phyloP scores from a whole-genome alignment of 2,329 filamentous ascomycete species.

The Pseudopithomyces chartarum region DNA sequence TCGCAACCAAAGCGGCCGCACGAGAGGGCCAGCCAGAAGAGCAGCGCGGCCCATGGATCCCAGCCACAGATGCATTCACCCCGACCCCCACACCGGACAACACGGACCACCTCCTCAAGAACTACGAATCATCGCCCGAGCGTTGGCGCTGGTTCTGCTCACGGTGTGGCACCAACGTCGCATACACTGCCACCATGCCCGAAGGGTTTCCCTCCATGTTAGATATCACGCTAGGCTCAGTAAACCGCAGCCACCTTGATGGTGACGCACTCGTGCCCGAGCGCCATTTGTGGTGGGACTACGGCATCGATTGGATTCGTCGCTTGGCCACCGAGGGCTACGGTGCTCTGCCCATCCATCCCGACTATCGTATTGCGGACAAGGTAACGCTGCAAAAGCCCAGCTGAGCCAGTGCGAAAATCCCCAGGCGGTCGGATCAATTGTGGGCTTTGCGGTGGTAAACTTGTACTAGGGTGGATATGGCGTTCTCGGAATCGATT shows the following conservation, averaged over 20 bases:
- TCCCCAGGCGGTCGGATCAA: not conserved
- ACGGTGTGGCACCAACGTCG: conserved; percentile 10
- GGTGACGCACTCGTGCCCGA: conserved; percentile 5
- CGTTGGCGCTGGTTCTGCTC: conserved; percentile 9
- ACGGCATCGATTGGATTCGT: conserved; percentile 10
- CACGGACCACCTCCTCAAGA: conserved; percentile 6
- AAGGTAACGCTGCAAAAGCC: not conserved
- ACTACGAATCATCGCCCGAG: conserved; percentile 6
- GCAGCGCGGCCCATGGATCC: not conserved
- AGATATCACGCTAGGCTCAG: conserved; percentile 8
- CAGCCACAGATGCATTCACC: conserved; percentile 1
- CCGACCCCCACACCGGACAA: not conserved
- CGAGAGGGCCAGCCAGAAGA: not conserved
- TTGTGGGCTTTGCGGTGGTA: not conserved
- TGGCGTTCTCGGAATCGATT: not conserved
- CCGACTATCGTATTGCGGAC: conserved; percentile 8
- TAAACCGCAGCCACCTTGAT: conserved; percentile 3
- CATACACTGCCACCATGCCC: conserved; percentile 9
- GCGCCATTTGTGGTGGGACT: conserved; percentile 13
- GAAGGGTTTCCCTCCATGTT: conserved; percentile 9
- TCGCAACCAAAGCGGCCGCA: not conserved
- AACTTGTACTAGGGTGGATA: not conserved
- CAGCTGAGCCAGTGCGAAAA: not conserved
- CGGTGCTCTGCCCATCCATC: conserved; percentile 8
- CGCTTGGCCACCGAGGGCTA: conserved; percentile 6